Evolutionary conservation across 164 flowering plant species (phyloP).

Genomic region (Tetrastigma voinierianum): DNA sequence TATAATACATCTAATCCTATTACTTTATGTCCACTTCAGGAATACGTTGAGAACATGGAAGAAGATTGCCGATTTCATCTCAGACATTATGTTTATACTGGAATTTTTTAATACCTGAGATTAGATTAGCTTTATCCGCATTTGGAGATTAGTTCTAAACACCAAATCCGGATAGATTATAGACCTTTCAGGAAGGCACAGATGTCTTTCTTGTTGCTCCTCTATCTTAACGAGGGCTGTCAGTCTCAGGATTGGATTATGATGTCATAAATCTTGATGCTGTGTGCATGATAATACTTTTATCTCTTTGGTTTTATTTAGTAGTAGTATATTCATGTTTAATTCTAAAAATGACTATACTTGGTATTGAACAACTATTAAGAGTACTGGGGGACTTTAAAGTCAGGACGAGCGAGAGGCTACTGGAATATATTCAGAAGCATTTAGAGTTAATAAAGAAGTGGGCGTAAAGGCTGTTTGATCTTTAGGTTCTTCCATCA

Average conservation of each 20-base stretch:
- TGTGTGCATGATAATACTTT: not conserved
- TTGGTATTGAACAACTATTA: conserved; percentile 24
- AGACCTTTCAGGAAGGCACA: conserved; percentile 76
- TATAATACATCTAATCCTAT: conserved; percentile 57
- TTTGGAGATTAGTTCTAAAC: conserved; percentile 6
- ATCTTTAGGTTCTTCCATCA: conserved; percentile 74
- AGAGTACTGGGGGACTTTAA: conserved; percentile 14
- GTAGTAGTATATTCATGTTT: not conserved
- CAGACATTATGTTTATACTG: too few relatives aligned
- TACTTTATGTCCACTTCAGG: conserved; percentile 88
- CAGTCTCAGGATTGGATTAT: too few relatives aligned
- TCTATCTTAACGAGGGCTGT: conserved; percentile 66
- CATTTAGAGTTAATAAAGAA: conserved; percentile 63
- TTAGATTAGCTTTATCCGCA: too few relatives aligned
- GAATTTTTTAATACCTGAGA: too few relatives aligned
- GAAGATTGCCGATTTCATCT: conserved; percentile 68
- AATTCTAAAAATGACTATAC: not conserved
- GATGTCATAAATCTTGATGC: too few relatives aligned
- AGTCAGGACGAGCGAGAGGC: conserved; percentile 57
- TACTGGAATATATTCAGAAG: conserved; percentile 77
- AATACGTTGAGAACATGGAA: conserved; percentile 79
- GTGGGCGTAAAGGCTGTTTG: conserved; percentile 61
- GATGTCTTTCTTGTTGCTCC: conserved; percentile 56
- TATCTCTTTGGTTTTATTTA: not conserved
- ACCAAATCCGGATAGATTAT: conserved; percentile 7